Evolutionary conservation across 2,329 filamentous ascomycete species (phyloP).

Genomic region (Pseudopyrenochaeta lycopersici): DNA sequence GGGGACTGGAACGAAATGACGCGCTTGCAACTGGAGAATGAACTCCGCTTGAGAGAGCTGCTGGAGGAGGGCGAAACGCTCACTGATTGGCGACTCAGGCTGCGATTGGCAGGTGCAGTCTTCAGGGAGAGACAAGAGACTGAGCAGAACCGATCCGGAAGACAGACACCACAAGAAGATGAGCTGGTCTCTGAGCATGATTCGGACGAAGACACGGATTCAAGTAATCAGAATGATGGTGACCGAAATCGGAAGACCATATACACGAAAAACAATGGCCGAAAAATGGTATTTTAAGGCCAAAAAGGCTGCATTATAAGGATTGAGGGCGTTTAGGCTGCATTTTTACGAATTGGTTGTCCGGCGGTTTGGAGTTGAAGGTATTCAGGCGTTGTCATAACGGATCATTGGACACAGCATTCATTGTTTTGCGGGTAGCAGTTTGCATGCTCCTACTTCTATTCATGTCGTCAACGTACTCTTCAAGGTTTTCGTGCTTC

Average conservation of each 20-base stretch:
- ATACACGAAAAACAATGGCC: neutral
- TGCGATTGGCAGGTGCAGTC: neutral
- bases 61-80: neutral
- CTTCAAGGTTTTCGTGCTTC: too few relatives aligned
- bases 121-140: neutral
- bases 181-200: neutral
- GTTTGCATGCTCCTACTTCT: too few relatives aligned
- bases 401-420: neutral
- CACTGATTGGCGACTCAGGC: neutral
- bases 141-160: neutral
- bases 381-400: neutral
- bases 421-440: too few relatives aligned
- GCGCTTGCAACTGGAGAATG: slow-evolving; percentile 8
- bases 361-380: too few relatives aligned
- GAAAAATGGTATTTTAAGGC: neutral
- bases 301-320: too few relatives aligned
- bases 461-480: too few relatives aligned
- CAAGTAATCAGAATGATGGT: neutral
- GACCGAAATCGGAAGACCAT: neutral
- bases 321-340: neutral
- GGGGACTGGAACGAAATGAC: slow-evolving; percentile 9
- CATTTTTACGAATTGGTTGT: neutral
- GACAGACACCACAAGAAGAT: neutral
- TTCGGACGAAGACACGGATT: neutral
- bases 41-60: slow-evolving; percentile 3